A percentile compares a stretch with the other conserved stretches of the same genome.
phyloP scores from a whole-genome alignment of 805 yeast genomes.

The Starmera pachycereana region DNA sequence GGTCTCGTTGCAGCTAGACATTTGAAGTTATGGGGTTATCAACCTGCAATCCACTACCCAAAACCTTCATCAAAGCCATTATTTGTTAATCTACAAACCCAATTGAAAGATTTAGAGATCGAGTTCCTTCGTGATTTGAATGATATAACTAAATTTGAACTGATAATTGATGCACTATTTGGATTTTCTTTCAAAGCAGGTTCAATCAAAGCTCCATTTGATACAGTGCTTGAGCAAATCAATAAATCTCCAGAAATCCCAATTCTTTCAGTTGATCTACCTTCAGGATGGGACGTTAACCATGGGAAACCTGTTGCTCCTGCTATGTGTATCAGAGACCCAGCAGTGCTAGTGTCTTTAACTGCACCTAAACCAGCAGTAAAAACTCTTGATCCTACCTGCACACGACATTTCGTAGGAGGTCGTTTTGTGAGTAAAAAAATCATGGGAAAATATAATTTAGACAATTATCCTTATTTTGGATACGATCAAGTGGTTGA shows the following conservation, averaged over 20 bases:
- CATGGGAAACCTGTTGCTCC: conserved; percentile 51
- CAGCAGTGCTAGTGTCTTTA: conserved; percentile 64
- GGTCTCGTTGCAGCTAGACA: conserved; percentile 95
- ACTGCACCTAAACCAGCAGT: conserved; percentile 95
- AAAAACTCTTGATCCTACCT: conserved; percentile 31
- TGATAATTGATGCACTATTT: conserved; percentile 71
- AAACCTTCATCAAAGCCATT: conserved; percentile 48
- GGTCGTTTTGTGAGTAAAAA: conserved; percentile 70
- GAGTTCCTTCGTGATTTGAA: conserved; percentile 37
- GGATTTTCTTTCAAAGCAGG: conserved; percentile 86
- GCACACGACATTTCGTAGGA: conserved; percentile 63
- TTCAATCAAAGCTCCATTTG: conserved; percentile 75
- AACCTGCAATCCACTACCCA: conserved; percentile 75
- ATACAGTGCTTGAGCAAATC: conserved; percentile 32
- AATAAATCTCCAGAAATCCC: conserved; percentile 32
- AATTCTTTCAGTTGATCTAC: conserved; percentile 78
- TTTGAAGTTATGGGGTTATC: conserved; percentile 66
- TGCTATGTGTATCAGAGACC: conserved; percentile 29
- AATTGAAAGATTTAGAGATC: conserved; percentile 55
- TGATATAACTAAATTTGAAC: conserved; percentile 18
- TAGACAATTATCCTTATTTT: conserved; percentile 51
- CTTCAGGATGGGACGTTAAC: conserved; percentile 97
- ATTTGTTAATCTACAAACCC: conserved; percentile 52
- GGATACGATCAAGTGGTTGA: conserved; percentile 48
- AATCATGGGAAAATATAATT: conserved; percentile 65